phyloP scores from a whole-genome alignment of 495 filamentous ascomycete species.

The Podospora bellae-mahoneyi region DNA sequence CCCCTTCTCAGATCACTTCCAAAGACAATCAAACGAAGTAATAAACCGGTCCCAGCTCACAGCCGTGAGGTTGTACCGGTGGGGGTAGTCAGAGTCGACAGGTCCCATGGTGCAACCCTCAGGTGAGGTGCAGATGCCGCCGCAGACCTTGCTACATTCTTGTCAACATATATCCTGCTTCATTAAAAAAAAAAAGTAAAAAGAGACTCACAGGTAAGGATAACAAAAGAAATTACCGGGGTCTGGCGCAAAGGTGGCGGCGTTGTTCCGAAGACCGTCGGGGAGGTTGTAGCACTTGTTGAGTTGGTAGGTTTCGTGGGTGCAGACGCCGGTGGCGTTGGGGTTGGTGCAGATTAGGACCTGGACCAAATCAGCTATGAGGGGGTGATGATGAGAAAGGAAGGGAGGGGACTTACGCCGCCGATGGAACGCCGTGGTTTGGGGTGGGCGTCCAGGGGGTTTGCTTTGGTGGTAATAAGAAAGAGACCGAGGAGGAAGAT shows the following conservation, averaged over 20 bases:
- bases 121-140: constrained; percentile 41
- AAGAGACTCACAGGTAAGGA: constrained; percentile 29
- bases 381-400: neutral
- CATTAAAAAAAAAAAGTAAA: neutral
- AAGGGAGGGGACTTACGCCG: neutral
- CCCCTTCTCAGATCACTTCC: neutral
- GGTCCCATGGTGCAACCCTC: constrained; percentile 44
- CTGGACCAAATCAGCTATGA: constrained; percentile 17
- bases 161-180: neutral
- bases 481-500: neutral
- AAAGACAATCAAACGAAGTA: constrained; percentile 37
- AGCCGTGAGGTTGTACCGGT: constrained; percentile 38
- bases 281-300: constrained; percentile 39
- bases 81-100: constrained; percentile 32
- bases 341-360: constrained; percentile 42
- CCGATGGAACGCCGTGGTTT: neutral
- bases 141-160: constrained; percentile 26
- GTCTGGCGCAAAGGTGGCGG: constrained; percentile 42
- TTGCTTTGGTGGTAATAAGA: neutral
- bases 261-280: constrained; percentile 30
- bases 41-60: constrained; percentile 38
- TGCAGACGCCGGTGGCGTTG: constrained; percentile 40
- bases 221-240: constrained; percentile 42
- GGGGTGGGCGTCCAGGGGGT: neutral
- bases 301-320: constrained; percentile 36